Evolutionary conservation across 306 rosid genomes (phyloP).

Genomic region (Calophaca sinica): DNA sequence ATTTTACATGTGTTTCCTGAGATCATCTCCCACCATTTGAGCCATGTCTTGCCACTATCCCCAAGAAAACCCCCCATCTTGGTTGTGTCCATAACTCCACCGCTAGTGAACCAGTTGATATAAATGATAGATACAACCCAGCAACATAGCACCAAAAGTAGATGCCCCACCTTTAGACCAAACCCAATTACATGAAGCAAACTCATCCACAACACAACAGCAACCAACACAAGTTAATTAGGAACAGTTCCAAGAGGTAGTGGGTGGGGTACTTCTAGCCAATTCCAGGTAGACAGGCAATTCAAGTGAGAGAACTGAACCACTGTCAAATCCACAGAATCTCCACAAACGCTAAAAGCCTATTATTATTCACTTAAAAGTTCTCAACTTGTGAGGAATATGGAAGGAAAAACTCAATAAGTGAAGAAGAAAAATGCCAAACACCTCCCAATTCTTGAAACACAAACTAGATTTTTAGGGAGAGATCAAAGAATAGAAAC

Average conservation of each 20-base stretch:
- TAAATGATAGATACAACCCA: slow-evolving; percentile 74
- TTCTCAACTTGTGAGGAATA: slow-evolving; percentile 36
- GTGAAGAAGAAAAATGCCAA: slow-evolving; percentile 42
- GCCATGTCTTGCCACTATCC: slow-evolving; percentile 57
- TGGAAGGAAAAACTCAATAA: slow-evolving; percentile 42
- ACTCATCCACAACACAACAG: slow-evolving; percentile 80
- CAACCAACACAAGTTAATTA: slow-evolving; percentile 61
- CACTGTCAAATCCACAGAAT: slow-evolving; percentile 72
- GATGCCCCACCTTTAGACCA: slow-evolving; percentile 84
- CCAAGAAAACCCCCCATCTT: slow-evolving; percentile 54
- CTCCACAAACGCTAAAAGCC: slow-evolving; percentile 38
- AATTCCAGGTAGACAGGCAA: slow-evolving; percentile 40
- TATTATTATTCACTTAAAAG: slow-evolving; percentile 33
- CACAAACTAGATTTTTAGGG: slow-evolving; percentile 37
- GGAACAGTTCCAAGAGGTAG: slow-evolving; percentile 55
- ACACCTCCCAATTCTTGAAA: slow-evolving; percentile 43
- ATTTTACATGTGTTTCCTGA: slow-evolving; percentile 56
- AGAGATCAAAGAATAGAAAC: not conserved
- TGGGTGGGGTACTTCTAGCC: slow-evolving; percentile 42
- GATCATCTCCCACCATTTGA: slow-evolving; percentile 75
- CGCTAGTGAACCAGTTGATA: slow-evolving; percentile 69
- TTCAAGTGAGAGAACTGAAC: slow-evolving; percentile 7
- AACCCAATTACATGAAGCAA: slow-evolving; percentile 82
- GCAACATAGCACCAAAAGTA: slow-evolving; percentile 75
- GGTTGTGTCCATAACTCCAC: slow-evolving; percentile 60